phyloP scores from a whole-genome alignment of 2,329 filamentous ascomycete genomes.

The Paracoccidioides brasiliensis region DNA sequence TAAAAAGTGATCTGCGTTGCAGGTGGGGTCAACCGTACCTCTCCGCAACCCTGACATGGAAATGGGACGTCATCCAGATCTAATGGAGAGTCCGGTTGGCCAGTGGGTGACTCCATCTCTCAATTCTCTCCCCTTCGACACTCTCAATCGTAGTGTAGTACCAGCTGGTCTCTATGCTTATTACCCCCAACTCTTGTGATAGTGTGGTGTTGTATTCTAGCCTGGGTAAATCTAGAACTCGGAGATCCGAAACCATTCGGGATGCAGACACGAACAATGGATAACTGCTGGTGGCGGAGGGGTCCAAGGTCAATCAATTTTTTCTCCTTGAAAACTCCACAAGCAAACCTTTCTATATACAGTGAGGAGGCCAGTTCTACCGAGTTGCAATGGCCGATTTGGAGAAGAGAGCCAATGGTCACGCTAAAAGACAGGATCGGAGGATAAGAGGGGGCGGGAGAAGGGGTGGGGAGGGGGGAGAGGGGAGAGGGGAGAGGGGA shows the following conservation, averaged over 20 bases:
- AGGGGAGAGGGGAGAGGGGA: not conserved
- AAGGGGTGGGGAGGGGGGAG: not conserved
- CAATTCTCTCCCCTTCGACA: not conserved
- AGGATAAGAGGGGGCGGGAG: not conserved
- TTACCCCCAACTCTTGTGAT: not conserved
- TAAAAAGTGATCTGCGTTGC: conserved; percentile 5
- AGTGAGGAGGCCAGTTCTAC: not conserved
- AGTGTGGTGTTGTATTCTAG: not conserved
- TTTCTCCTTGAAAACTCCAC: not conserved
- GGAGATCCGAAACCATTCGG: conserved; percentile 2
- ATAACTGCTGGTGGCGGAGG: not conserved
- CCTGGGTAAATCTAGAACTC: conserved; percentile 1
- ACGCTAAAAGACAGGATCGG: not conserved
- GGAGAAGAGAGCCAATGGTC: not conserved
- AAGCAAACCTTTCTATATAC: not conserved
- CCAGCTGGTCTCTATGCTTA: not conserved
- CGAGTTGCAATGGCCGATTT: not conserved
- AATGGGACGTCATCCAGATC: conserved; percentile 69
- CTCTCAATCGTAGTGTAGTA: not conserved
- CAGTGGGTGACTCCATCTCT: conserved; percentile 17
- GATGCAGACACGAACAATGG: not conserved
- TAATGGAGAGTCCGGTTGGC: conserved; percentile 48
- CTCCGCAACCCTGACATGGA: conserved; percentile 85
- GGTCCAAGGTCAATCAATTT: not conserved
- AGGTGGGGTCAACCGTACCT: conserved; percentile 43